Evolutionary conservation across 116 monocot genomes (phyloP).

Genomic region (Thalassia testudinum): DNA sequence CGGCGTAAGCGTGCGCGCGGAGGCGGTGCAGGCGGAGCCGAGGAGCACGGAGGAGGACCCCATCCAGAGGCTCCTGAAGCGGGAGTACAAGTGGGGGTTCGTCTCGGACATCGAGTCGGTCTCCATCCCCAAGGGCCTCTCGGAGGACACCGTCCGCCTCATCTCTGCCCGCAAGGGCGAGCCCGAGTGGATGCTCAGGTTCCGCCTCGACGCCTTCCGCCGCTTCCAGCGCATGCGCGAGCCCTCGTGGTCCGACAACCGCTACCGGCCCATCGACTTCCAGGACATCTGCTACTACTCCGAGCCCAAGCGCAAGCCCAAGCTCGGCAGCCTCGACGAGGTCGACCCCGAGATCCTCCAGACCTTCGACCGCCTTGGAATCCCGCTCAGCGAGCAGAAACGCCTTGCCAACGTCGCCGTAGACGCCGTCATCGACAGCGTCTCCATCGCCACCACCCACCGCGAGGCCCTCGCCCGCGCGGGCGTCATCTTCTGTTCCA

Average conservation of each 20-base stretch:
- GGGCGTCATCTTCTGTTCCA: constrained; percentile 92
- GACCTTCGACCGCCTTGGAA: constrained; percentile 28
- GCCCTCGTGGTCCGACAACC: constrained; percentile 19
- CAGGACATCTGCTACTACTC: constrained; percentile 32
- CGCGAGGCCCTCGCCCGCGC: constrained; percentile 51
- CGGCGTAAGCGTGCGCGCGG: constrained; percentile 6
- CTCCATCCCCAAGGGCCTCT: constrained; percentile 25
- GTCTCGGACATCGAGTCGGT: constrained; percentile 21
- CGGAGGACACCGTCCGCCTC: constrained; percentile 18
- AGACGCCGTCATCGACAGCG: constrained; percentile 87
- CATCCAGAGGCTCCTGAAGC: constrained; percentile 20
- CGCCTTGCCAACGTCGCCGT: constrained; percentile 83
- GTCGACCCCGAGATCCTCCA: constrained; percentile 22
- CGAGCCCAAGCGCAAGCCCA: constrained; percentile 21
- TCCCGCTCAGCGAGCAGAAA: constrained; percentile 74
- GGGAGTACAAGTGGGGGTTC: constrained; percentile 25
- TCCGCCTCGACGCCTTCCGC: constrained; percentile 21
- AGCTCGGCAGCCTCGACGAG: constrained; percentile 27
- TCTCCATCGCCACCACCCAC: constrained; percentile 90
- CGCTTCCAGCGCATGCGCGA: constrained; percentile 16
- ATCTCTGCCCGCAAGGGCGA: constrained; percentile 20
- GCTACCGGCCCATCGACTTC: constrained; percentile 59
- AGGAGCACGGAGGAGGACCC: not conserved
- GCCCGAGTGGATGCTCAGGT: constrained; percentile 22
- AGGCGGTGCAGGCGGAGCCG: constrained; percentile 7